Evolutionary conservation across 495 filamentous ascomycete genomes (phyloP), one percentile per base, ranked within the genome.

Genomic region (Tuber indicum): DNA sequence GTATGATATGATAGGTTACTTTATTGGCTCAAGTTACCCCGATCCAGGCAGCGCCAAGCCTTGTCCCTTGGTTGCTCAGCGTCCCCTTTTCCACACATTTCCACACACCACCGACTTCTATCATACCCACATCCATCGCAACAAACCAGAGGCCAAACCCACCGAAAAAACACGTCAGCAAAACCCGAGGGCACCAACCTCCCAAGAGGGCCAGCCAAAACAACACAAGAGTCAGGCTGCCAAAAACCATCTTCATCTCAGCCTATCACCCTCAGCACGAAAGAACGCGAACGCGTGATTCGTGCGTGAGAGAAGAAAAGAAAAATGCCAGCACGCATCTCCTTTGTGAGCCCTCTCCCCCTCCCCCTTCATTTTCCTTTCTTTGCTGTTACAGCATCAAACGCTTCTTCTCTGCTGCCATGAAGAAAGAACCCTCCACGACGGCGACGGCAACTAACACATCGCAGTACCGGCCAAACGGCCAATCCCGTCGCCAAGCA

Each of bases 401-500:
- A 72, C 71, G 9, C 78, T 52, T 81, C 44, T 10, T 73, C 46
- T 75, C 81, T 77, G 16, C 75, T 73, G 62, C 77, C 77, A 45
- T 78, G 75, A 72, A 74, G 41, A 79, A 46, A 32, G 58, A 75
- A 52, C 42, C 77, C n/a, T 45, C 66, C 16, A 19, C 41, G 16
- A 10, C 36, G 14, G 41, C 41, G n/a, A 32, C 44, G 16, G 41
- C 16, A 45, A 46, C 44, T 72, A 72, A 70, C 69, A 77, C 62
- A 26, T 75, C 84, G 69, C 82, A 88, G 82, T 86, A 87, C 76
- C 85, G 86, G 75, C 90, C 90, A 78, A 89, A 86, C 82, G 90
- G 87, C 77, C 88, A 88, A 82, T 92, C 90, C 77, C 90, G 92
- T 78, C 91, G 91, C 74, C 89, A 92, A 81, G 91, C 91, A 71